Base-by-base conservation (phyloP, 306 rosid genomes). In the Cercis canadensis region DNA sequence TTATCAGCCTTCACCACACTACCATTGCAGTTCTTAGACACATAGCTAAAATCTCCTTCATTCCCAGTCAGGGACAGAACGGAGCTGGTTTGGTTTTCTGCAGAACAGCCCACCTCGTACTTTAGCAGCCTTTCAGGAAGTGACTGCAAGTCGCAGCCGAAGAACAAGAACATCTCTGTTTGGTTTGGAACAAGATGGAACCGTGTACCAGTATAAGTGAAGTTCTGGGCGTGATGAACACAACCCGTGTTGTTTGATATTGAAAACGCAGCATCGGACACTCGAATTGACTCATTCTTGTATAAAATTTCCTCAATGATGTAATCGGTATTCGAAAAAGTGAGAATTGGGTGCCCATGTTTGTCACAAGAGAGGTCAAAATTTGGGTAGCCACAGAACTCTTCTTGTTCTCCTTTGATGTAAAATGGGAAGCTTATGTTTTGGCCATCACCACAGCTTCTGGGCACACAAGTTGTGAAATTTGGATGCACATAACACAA, bases 371-470 rank as follows among this genome's bases (percentile, higher is more conserved):
- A 21, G 56, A 90, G 15, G 0, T 11, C 40, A 15, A 90, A 90
- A 63, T 92, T 87, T 1, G 88, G 90, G 67, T 47, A 84, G 0
- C 96, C 96, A 15, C 94, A 84, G 15, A 45, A 82, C n/a, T 75
- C 0, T 16, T 60, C 1, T 62, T 87, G 87, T 29, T 0, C 7
- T 16, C 73, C 74, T 8, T 13, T 0, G 9, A 84, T 80, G 79
- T 63, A 80, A 46, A 87, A 90, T 0, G 93, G 93, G 75, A 74
- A 90, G 13, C n/a, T 77, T 37, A 90, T 85, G 11, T 0, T 17
- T 33, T 52, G 85, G 69, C 55, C 47, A 1, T n/a, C 67, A 12
- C 81, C 84, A 8, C 96, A 90, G 49, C 49, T 32, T 43, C 5
- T n/a, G 19, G 80, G 76, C 0, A 41, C 40, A 79, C 96, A 90